Evolutionary conservation across 306 rosid species (phyloP), one percentile per base, ranked within the genome.

Genomic region (Ochetophila trinervis): DNA sequence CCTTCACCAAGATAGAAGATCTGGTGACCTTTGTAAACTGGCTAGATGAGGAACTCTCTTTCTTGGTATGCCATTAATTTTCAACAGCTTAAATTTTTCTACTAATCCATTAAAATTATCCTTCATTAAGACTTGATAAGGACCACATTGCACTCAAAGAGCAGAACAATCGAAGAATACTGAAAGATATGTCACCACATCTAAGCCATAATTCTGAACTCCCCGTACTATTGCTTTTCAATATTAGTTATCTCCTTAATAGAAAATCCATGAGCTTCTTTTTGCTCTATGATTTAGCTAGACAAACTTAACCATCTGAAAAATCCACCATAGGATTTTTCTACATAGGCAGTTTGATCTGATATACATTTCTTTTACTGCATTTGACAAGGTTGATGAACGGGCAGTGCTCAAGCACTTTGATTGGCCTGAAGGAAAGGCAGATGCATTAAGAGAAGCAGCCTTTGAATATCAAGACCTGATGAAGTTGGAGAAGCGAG

Each of bases 351-450:
- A 35, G 34, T 20, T 34, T 49, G 11, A 48, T 22, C 69, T 58
- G 54, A 57, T 42, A 73, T 59, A 53, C 23, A 51, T 71, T 71
- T 53, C 68, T 52, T 62, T 57, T 62, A 40, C 72, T 78, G 57
- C 40, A 21, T 60, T 58, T 65, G 60, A 63, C 40, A 65, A 93
- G 99, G 97, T 90, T 69, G 99, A 94, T 68, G 97, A 94, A 72
- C 79, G 99, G 80, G 99, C 99, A 8, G 99, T 94, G 45, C 91
- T 94, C 65, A 94, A 94, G 85, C 99, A 94, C 86, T 94, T 94
- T 35, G 99, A 94, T 76, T 94, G 99, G 99, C 99, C 99, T 32
- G 99, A 94, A 79, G 99, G 99, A 73, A 94, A 94, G 80, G 96
- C 95, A 27, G 99, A 94, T 77, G 99, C 99, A 54, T 69, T 94